Conservation (phyloP, 2,329 filamentous ascomycete genomes). For the Hypoxylon sp. region DNA sequence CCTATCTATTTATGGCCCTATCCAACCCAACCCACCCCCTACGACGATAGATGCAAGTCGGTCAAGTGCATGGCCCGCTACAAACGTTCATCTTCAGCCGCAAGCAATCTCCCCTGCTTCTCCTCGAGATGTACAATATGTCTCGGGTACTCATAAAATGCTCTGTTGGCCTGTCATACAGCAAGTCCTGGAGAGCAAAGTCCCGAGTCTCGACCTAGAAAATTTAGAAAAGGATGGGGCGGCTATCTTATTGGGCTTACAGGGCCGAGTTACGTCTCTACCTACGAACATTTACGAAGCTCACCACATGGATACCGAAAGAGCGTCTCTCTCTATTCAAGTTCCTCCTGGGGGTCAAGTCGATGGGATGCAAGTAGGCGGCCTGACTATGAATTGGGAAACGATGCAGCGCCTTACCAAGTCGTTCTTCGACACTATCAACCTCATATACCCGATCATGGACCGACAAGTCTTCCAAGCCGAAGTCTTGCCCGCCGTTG, state of each 20-base stretch:
- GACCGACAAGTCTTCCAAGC: constrained; percentile 67
- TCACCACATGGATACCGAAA: constrained; percentile 29
- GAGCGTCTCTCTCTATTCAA: constrained; percentile 30
- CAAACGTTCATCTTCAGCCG: constrained; percentile 43
- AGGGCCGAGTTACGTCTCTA: constrained; percentile 35
- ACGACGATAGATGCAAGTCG: constrained; percentile 38
- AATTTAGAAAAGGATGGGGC: constrained; percentile 55
- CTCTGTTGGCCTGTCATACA: constrained; percentile 63
- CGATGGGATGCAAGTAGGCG: constrained; percentile 33
- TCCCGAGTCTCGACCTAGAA: constrained; percentile 51
- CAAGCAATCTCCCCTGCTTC: constrained; percentile 36
- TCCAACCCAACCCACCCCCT: constrained; percentile 31
- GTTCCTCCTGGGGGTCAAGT: constrained; percentile 31
- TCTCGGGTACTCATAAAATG: constrained; percentile 62
- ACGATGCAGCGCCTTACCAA: constrained; percentile 64
- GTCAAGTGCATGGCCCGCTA: constrained; percentile 44
- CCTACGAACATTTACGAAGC: constrained; percentile 39
- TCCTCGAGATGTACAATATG: constrained; percentile 48
- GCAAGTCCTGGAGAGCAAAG: constrained; percentile 54
- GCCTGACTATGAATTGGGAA: constrained; percentile 58
- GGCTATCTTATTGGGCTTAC: constrained; percentile 51
- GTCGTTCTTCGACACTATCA: constrained; percentile 71
- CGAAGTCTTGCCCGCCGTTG: constrained; percentile 59
- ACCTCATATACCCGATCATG: constrained; percentile 69
- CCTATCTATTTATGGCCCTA: constrained; percentile 41